These are phyloP conservation scores for Discostella pseudostelligera DNA, from an alignment of 108 stramenopile genomes.

Conservation along the genomic window DNA sequence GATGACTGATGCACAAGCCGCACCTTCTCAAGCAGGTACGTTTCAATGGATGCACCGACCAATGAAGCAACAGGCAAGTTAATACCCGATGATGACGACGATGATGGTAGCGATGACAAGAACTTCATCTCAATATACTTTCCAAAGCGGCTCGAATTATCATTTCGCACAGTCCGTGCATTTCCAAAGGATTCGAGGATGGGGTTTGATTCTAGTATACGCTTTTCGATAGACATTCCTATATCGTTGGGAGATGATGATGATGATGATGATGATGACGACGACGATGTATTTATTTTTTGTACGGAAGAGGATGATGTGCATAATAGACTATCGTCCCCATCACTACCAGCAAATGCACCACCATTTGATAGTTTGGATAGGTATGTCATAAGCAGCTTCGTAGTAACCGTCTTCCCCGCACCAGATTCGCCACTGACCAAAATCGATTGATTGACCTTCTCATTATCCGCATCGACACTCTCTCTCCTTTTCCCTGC, in stretches of 20 bases:
- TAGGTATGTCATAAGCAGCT: conserved; percentile 94
- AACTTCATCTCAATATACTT: conserved; percentile 94
- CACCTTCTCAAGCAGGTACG: conserved; percentile 95
- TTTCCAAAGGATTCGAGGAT: conserved; percentile 97
- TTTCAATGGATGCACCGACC: conserved; percentile 82
- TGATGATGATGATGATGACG: neutral
- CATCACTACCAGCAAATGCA: conserved; percentile 34
- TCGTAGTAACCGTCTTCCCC: conserved; percentile 97
- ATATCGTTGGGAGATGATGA: neutral
- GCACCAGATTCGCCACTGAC: conserved; percentile 92
- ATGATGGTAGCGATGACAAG: conserved; percentile 8
- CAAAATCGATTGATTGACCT: conserved; percentile 67
- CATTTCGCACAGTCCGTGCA: conserved; percentile 87
- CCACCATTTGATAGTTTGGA: conserved; percentile 74
- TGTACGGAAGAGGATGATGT: no score
- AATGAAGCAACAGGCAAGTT: conserved; percentile 63
- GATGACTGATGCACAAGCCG: conserved; percentile 76
- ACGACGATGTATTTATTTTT: no score
- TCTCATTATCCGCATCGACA: neutral
- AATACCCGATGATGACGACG: no score
- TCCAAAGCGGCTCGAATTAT: conserved; percentile 87
- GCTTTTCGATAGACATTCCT: conserved; percentile 65
- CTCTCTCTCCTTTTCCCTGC: conserved; percentile 5
- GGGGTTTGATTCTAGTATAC: conserved; percentile 92
- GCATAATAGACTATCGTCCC: neutral